A percentile compares a stretch with the other conserved stretches of the same genome.
Conservation (phyloP, 371 early-diverging fungal species). For the Catenaria anguillulae region DNA sequence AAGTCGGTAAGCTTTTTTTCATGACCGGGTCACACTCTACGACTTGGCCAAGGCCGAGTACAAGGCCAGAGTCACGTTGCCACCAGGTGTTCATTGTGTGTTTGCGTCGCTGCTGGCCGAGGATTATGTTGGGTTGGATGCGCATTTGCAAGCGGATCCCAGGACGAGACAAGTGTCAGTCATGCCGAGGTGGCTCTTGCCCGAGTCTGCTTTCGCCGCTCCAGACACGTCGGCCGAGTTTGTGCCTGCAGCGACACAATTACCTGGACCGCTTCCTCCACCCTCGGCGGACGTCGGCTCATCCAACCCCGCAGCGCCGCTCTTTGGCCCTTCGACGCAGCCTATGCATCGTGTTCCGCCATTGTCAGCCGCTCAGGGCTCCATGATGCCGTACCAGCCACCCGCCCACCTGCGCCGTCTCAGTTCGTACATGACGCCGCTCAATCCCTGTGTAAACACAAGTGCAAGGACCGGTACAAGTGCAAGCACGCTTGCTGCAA, state of each 20-base stretch:
- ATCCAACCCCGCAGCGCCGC: background rate
- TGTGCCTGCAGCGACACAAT: too few species aligned
- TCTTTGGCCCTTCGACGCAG: background rate
- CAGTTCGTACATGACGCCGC: background rate
- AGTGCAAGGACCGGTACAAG: background rate
- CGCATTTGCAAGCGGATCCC: background rate
- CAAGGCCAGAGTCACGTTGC: background rate
- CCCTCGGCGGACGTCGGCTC: background rate
- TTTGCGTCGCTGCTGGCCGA: background rate
- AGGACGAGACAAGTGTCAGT: conserved; percentile 14
- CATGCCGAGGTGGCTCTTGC: background rate
- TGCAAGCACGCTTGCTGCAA: background rate
- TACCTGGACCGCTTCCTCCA: too few species aligned
- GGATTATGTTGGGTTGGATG: conserved; percentile 40
- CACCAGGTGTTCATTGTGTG: background rate
- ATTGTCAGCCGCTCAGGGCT: too few species aligned
- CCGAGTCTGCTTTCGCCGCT: conserved; percentile 43
- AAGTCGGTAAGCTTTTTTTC: background rate
- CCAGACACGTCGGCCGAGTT: conserved; percentile 35
- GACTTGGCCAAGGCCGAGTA: background rate
- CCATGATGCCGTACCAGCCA: too few species aligned
- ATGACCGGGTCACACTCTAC: background rate
- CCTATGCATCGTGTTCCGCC: background rate
- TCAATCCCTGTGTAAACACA: background rate
- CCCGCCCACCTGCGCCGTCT: too few species aligned